phyloP scores from a whole-genome alignment of 495 filamentous ascomycete species.

The Platismatia glauca region DNA sequence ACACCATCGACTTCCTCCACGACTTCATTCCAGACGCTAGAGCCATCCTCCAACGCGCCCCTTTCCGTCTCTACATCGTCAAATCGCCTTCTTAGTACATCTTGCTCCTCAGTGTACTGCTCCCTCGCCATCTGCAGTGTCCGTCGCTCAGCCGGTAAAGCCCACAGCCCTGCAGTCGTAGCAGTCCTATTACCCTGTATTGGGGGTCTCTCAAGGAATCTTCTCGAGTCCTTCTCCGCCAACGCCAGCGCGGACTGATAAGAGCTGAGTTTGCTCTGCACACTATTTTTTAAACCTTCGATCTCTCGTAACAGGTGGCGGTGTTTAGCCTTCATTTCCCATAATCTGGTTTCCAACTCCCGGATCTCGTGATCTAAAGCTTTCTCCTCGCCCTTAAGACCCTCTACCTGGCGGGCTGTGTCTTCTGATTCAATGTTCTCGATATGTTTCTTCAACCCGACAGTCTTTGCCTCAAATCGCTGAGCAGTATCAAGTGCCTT shows the following conservation, averaged over 20 bases:
- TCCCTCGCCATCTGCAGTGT: constrained; percentile 71
- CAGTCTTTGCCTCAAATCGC: constrained; percentile 6
- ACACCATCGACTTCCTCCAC: constrained; percentile 56
- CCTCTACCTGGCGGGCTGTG: constrained; percentile 25
- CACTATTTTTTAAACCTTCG: constrained; percentile 52
- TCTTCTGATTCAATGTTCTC: constrained; percentile 34
- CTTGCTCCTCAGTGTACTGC: constrained; percentile 62
- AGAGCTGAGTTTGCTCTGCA: constrained; percentile 51
- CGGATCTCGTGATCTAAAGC: constrained; percentile 52
- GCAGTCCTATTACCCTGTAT: constrained; percentile 17
- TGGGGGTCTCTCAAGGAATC: constrained; percentile 44
- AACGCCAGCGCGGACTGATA: constrained; percentile 44
- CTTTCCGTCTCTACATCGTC: constrained; percentile 58
- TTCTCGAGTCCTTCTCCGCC: constrained; percentile 32
- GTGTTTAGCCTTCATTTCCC: constrained; percentile 55
- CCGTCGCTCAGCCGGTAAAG: constrained; percentile 56
- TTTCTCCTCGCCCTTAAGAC: constrained; percentile 44
- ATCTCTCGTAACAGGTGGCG: constrained; percentile 52
- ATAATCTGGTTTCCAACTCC: constrained; percentile 55
- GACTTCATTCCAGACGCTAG: constrained; percentile 66
- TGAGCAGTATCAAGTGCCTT: constrained; percentile 6
- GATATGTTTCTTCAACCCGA: constrained; percentile 32
- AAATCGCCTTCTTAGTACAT: constrained; percentile 47
- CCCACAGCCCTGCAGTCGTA: constrained; percentile 33
- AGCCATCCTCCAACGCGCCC: constrained; percentile 74